phyloP scores from a whole-genome alignment of 2,329 filamentous ascomycete species.

The Fusarium sp. region DNA sequence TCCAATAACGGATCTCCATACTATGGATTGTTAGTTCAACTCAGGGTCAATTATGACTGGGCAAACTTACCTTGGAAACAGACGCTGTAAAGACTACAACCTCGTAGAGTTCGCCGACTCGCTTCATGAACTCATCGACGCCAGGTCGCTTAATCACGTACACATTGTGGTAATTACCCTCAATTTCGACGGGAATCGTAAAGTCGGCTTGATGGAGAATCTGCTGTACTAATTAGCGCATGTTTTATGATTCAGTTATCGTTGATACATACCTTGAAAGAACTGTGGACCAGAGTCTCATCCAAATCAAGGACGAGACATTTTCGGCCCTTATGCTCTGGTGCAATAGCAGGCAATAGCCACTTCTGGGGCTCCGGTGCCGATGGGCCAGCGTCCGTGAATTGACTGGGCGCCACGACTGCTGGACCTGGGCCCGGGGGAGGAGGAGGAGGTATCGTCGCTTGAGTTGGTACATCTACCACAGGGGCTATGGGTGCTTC shows the following conservation, averaged over 20 bases:
- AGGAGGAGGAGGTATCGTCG: constrained; percentile 60
- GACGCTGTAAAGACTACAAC: constrained; percentile 99
- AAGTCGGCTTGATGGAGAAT: constrained; percentile 98
- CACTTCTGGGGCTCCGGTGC: constrained; percentile 67
- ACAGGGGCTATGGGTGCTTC: constrained; percentile 57
- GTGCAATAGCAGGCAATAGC: constrained; percentile 84
- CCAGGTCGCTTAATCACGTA: constrained; percentile 99
- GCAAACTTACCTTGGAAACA: constrained; percentile 84
- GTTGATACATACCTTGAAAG: constrained; percentile 82
- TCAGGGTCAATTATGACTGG: neutral
- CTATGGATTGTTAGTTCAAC: constrained; percentile 60
- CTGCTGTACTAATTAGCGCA: constrained; percentile 61
- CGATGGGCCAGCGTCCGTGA: constrained; percentile 58
- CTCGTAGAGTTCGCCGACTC: constrained; percentile 96
- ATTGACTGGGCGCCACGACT: constrained; percentile 56
- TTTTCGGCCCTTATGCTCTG: constrained; percentile 87
- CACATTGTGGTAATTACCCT: constrained; percentile 98
- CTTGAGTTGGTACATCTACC: constrained; percentile 53
- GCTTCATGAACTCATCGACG: constrained; percentile 98
- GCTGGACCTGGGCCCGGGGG: constrained; percentile 61
- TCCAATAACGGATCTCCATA: constrained; percentile 97
- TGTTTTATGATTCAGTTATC: neutral
- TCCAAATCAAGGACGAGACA: constrained; percentile 96
- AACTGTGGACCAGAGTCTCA: constrained; percentile 97
- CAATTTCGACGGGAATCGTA: constrained; percentile 98